A percentile compares a stretch with the other conserved stretches of the same genome.
Conservation (phyloP, 176 grass and related monocot genomes). For the Miscanthus lutarioriparius region DNA sequence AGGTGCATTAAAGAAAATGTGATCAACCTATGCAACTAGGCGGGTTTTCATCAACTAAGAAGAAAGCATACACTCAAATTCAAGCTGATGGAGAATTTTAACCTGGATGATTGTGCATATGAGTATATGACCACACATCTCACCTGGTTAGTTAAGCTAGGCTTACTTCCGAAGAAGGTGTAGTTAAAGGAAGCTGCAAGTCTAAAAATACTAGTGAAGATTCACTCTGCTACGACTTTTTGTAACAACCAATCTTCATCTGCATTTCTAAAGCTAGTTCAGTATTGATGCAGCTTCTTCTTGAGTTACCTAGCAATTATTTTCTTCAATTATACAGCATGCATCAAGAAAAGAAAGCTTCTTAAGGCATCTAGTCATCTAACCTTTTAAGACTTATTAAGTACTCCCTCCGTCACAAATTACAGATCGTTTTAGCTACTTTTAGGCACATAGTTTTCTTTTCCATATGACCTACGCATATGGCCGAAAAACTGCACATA, state of each 20-base stretch:
- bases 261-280: not conserved
- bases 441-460: no score
- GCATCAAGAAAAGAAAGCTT: not conserved
- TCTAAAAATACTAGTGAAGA: no score
- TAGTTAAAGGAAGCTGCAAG: no score
- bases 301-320: not conserved
- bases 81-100: not conserved
- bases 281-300: conserved; percentile 7
- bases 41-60: not conserved
- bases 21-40: not conserved
- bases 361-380: conserved; percentile 9
- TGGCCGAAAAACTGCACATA: no score
- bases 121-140: not conserved
- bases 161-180: no score
- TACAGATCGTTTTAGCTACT: no score
- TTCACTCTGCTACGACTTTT: no score
- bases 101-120: not conserved
- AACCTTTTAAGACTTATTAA: conserved; percentile 8
- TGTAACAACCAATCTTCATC: no score
- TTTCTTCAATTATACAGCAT: conserved; percentile 1
- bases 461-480: no score
- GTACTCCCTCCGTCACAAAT: no score
- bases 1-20: not conserved
- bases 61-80: not conserved
- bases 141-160: not conserved